phyloP scores from a whole-genome alignment of 352 stramenopile species.

The Globisporangium nagaii region DNA sequence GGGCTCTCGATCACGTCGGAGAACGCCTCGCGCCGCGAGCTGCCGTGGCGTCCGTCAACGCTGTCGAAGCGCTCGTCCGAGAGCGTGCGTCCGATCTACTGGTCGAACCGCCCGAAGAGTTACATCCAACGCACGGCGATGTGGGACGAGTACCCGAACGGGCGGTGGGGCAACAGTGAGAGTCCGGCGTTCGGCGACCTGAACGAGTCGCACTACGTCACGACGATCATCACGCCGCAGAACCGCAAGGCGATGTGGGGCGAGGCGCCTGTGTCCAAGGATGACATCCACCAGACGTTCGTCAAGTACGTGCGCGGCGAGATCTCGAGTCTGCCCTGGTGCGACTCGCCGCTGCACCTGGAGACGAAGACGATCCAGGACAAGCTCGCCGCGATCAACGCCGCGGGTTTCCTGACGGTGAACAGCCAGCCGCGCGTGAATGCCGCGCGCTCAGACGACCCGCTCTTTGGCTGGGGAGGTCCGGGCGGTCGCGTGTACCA shows the following conservation, averaged over 20 bases:
- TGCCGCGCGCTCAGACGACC: conserved; percentile 86
- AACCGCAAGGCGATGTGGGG: conserved; percentile 94
- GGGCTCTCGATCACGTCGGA: conserved; percentile 52
- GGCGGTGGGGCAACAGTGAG: conserved; percentile 93
- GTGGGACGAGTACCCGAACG: conserved; percentile 98
- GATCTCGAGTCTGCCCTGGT: conserved; percentile 96
- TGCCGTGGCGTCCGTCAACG: conserved; percentile 91
- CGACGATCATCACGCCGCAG: conserved; percentile 45
- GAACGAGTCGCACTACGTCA: conserved; percentile 94
- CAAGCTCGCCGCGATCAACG: conserved; percentile 70
- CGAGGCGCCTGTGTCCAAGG: conserved; percentile 74
- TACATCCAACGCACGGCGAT: conserved; percentile 97
- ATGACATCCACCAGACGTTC: conserved; percentile 96
- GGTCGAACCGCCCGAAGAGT: conserved; percentile 97
- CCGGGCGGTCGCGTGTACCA: conserved; percentile 96
- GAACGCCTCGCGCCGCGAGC: conserved; percentile 56
- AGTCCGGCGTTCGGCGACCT: conserved; percentile 95
- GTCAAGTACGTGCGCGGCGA: conserved; percentile 94
- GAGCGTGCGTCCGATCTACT: conserved; percentile 96
- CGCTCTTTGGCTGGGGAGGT: conserved; percentile 96
- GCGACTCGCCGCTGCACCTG: conserved; percentile 92
- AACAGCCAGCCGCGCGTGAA: conserved; percentile 94
- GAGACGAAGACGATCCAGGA: conserved; percentile 91
- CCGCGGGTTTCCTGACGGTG: conserved; percentile 93
- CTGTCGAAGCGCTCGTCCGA: conserved; percentile 86